Evolutionary conservation across 2,329 filamentous ascomycete genomes (phyloP), one percentile per base, ranked within the genome.

Genomic region (Huntiella savannae): DNA sequence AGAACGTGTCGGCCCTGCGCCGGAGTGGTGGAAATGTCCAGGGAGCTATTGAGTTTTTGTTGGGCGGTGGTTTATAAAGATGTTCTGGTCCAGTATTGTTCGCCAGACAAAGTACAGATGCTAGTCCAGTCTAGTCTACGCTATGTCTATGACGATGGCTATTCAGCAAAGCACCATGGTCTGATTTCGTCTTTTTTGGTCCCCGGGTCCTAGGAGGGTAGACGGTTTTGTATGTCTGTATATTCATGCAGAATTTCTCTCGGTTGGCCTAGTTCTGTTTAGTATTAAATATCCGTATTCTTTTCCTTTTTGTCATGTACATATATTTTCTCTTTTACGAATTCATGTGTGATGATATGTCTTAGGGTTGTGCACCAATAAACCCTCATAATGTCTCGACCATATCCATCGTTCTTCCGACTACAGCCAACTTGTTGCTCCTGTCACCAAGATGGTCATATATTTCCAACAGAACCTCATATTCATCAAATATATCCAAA

Each of bases 1-100:
- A 82, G 54, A 98, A 98, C 55, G 76, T 98, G 32, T 77, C 82
- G 47, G 91, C 91, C 4, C 65, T 98, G 56, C 73, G 88, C 60
- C 74, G 88, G 56, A 84, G 83, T 50, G 91, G 91, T 6, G 91
- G 91, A 8, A 95, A 83, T 59, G 91, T 96, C 36, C 86, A 96
- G 60, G 91, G 88, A 8, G 91, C 84, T 4, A 75, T 92, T 45
- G 82, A 91, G 63, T 76, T 83, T 56, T 63, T 92, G 47, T 62
- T 82, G 28, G 63, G 58, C 48, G 57, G 58, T 15, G 22, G 22
- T 7, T 7, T 28, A 28, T 28, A 28, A 28, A 28, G 22, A 28
- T 5, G 12, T 40, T n/a, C 13, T 17, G 13, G 37, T 16, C 22
- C 5, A 16, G 37, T 28, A 28, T 28, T 28, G 22, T 28, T 28